These are phyloP conservation scores for Ascochyta rabiei DNA, from an alignment of 2,329 filamentous ascomycete species.

Conservation along the genomic window DNA sequence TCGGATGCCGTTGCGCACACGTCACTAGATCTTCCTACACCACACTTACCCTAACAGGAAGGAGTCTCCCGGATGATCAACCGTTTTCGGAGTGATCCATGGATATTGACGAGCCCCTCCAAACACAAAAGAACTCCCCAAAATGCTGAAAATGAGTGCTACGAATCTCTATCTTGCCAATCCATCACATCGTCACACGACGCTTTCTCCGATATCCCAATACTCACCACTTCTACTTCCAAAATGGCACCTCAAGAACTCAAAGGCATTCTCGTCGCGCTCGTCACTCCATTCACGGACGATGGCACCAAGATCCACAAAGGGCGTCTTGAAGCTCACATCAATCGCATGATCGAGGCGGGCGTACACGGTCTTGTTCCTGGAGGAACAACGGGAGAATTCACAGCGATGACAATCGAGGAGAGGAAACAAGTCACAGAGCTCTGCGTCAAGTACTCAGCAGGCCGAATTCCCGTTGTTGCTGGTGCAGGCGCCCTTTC, in stretches of 20 bases:
- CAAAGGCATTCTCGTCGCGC: conserved; percentile 56
- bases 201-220: background rate
- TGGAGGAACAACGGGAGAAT: conserved; percentile 59
- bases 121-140: conserved; percentile 7
- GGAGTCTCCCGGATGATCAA: conserved; percentile 5
- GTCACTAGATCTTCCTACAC: background rate
- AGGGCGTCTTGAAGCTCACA: conserved; percentile 50
- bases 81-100: conserved; percentile 6
- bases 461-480: conserved; percentile 51
- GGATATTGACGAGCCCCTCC: background rate
- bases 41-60: conserved; percentile 11
- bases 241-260: conserved; percentile 27
- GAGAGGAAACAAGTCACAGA: conserved; percentile 56
- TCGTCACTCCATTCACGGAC: conserved; percentile 56
- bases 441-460: conserved; percentile 46
- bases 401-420: conserved; percentile 52
- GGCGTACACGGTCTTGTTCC: conserved; percentile 59
- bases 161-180: background rate
- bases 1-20: background rate
- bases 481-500: conserved; percentile 55
- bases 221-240: background rate
- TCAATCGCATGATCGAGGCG: conserved; percentile 53
- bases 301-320: conserved; percentile 53
- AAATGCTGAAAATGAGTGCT: background rate
- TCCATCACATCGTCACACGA: background rate